Conservation (phyloP, 2,329 filamentous ascomycete species). For the Monilinia fructicola region DNA sequence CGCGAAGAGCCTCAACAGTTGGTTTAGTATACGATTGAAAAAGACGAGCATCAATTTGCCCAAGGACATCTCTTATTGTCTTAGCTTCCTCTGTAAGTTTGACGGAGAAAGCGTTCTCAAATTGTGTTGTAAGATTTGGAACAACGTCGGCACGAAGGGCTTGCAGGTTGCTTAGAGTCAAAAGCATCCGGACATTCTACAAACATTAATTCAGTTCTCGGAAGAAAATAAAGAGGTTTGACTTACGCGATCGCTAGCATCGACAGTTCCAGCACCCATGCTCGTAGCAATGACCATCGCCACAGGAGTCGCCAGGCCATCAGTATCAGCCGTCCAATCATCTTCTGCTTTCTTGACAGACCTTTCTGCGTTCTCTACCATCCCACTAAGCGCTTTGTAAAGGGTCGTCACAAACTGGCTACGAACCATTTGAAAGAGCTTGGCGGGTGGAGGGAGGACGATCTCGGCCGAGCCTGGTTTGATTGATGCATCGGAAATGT, state of each 20-base stretch:
- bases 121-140: conserved; percentile 84
- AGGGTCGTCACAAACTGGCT: conserved; percentile 90
- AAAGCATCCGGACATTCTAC: conserved; percentile 86
- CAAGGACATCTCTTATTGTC: conserved; percentile 85
- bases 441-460: conserved; percentile 79
- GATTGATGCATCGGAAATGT: conserved; percentile 71
- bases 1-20: conserved; percentile 64
- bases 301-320: conserved; percentile 39
- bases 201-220: conserved; percentile 34
- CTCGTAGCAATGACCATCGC: conserved; percentile 41
- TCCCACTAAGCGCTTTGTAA: conserved; percentile 90
- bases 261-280: conserved; percentile 50
- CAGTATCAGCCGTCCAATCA: conserved; percentile 40
- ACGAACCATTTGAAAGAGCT: conserved; percentile 85
- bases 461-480: conserved; percentile 75
- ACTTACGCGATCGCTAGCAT: conserved; percentile 54
- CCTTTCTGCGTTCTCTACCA: conserved; percentile 94
- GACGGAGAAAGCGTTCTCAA: conserved; percentile 90
- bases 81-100: conserved; percentile 92
- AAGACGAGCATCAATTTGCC: conserved; percentile 84
- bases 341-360: conserved; percentile 57
- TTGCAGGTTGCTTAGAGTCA: conserved; percentile 91
- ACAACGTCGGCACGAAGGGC: conserved; percentile 78
- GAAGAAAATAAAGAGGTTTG: neutral
- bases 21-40: conserved; percentile 91